Evolutionary conservation across 257 asterid genomes (phyloP).

Genomic region (Jaltomata sinuosa): DNA sequence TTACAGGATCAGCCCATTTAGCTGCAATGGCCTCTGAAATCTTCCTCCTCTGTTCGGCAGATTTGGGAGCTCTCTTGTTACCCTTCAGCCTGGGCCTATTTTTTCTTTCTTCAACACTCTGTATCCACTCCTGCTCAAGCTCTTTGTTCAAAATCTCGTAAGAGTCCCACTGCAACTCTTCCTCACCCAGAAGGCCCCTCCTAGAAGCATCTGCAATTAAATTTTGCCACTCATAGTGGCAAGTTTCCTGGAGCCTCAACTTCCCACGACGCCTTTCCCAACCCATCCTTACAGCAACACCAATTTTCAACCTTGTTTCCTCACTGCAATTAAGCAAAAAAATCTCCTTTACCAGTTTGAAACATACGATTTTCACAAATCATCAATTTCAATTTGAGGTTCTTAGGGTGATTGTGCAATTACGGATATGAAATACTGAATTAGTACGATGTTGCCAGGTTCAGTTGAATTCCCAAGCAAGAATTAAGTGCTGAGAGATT

Average conservation of each 20-base stretch:
- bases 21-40: constrained; percentile 85
- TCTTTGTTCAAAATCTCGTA: constrained; percentile 43
- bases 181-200: constrained; percentile 65
- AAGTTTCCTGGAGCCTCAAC: constrained; percentile 69
- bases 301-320: constrained; percentile 75
- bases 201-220: constrained; percentile 65
- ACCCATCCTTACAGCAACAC: constrained; percentile 71
- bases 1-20: constrained; percentile 97
- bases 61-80: constrained; percentile 81
- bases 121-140: constrained; percentile 56
- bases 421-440: not conserved
- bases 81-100: constrained; percentile 40
- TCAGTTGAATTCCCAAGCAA: not conserved
- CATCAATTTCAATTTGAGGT: not conserved
- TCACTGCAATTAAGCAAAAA: constrained; percentile 26
- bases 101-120: constrained; percentile 58
- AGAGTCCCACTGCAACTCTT: constrained; percentile 76
- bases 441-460: not conserved
- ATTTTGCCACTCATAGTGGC: constrained; percentile 74
- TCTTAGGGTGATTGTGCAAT: not conserved
- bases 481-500: not conserved
- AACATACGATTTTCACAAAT: not conserved
- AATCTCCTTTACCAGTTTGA: not conserved
- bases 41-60: constrained; percentile 85
- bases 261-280: constrained; percentile 83